Base-by-base conservation (phyloP, 106 monocot species). In the Dioscorea zingiberensis region DNA sequence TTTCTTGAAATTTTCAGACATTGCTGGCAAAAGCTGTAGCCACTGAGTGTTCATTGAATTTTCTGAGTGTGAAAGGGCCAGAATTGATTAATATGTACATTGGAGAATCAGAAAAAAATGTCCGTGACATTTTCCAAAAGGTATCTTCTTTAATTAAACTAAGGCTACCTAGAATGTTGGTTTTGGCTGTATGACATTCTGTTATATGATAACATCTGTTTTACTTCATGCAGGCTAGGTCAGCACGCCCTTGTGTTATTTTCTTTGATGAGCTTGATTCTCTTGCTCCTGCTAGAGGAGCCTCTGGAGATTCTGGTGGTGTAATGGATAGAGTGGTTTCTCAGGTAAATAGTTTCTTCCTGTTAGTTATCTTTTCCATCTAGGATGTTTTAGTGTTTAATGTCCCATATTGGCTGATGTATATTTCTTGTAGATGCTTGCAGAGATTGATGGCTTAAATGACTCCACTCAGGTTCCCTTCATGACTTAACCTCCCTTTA, bases 241-340 rank as follows among this genome's bases (percentile, higher is more conserved):
- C 88, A 63, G 97, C 97, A 28, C 86, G 89, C 2, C 98, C 98
- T 17, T 98, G 98, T 93, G 93, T 93, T 47, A 98, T 98, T 66
- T 98, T 98, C 84, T 98, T 98, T 80, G 98, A 98, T 78, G 98
- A 98, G 64, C 84, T 98, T 57, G 92, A 98, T 76, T 98, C 98
- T 47, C 88, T 98, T 72, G 93, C 93, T 69, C 98, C 98, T 75
- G 98, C 93, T 69, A 79, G 98, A 30, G 98, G 98, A 65, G 92
- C 98, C 8, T 92, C 98, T 54, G 88, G 93, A 48, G 92, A 98
- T 87, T 98, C 98, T 44, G 98, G 89, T 55, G 98, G 98, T 71
- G 98, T 98, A n/a, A 93, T 98, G 98, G 93, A 98, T 28, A 79
- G 98, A 74, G 98, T 98, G 54, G 98, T 98, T 70, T 93, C 98